These are phyloP conservation scores for Linnemannia hyalina DNA, from an alignment of 192 early-diverging fungal species.

Conservation along the genomic window DNA sequence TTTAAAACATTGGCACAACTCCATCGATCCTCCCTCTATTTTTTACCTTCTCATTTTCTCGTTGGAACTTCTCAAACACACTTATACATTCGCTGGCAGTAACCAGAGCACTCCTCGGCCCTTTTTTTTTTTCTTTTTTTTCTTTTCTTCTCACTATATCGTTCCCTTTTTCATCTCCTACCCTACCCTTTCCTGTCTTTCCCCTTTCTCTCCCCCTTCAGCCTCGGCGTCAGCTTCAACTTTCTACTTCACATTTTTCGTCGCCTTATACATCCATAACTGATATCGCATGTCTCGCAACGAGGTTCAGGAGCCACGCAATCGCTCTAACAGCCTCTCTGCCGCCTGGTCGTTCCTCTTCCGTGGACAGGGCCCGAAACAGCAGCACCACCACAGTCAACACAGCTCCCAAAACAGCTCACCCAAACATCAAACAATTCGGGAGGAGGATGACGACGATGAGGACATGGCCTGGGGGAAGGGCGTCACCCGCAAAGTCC, in stretches of 20 bases:
- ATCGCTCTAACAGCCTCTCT: constrained; percentile 51
- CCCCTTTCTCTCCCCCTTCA: constrained; percentile 11
- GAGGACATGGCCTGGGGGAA: constrained; percentile 44
- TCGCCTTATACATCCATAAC: not conserved
- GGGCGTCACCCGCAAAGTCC: constrained; percentile 48
- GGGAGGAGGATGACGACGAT: constrained; percentile 47
- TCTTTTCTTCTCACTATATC: not conserved
- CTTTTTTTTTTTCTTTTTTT: not conserved
- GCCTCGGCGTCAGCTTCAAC: constrained; percentile 5
- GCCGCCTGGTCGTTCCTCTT: constrained; percentile 50
- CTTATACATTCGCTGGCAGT: not conserved
- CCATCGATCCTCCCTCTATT: not conserved
- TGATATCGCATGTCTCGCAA: constrained; percentile 35
- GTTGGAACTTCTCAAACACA: constrained; percentile 20
- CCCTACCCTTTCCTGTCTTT: not conserved
- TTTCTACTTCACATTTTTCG: constrained; percentile 5
- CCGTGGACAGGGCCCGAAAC: constrained; percentile 33
- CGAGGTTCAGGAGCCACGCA: constrained; percentile 46
- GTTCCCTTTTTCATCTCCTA: not conserved
- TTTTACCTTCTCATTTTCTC: constrained; percentile 17
- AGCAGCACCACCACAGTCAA: constrained; percentile 5
- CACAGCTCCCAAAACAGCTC: constrained; percentile 3
- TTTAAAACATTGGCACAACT: constrained; percentile 10
- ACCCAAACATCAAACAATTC: constrained; percentile 37
- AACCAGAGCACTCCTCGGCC: not conserved